These are phyloP conservation scores for Rhizophagus prolifer DNA, from an alignment of 192 early-diverging fungal genomes.

Conservation along the genomic window DNA sequence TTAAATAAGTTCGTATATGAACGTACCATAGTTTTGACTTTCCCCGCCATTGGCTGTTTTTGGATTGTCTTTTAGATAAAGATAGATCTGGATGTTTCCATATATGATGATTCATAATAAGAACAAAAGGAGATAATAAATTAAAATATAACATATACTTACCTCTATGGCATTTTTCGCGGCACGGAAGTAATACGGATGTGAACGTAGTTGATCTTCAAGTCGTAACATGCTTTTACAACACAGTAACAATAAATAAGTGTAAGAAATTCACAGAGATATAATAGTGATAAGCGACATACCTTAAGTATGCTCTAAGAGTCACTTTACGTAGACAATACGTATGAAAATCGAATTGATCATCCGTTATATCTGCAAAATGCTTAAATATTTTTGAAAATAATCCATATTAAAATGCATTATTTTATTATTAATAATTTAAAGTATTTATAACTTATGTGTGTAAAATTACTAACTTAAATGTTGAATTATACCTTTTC, in stretches of 20 bases:
- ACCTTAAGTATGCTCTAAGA: slow-evolving; percentile 81
- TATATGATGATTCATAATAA: slow-evolving; percentile 31
- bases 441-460: neutral
- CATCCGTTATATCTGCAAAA: slow-evolving; percentile 84
- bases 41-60: slow-evolving; percentile 46
- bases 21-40: slow-evolving; percentile 35
- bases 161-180: slow-evolving; percentile 73
- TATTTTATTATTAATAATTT: neutral
- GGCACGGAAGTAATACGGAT: slow-evolving; percentile 71
- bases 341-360: slow-evolving; percentile 95
- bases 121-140: neutral
- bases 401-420: neutral
- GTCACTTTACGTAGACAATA: slow-evolving; percentile 91
- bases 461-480: neutral
- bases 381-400: slow-evolving; percentile 42
- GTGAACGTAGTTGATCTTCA: slow-evolving; percentile 72
- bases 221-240: slow-evolving; percentile 61
- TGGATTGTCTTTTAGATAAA: slow-evolving; percentile 57
- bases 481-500: slow-evolving; percentile 50
- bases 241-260: neutral
- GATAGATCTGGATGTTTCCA: slow-evolving; percentile 45
- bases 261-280: neutral
- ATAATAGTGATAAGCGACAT: slow-evolving; percentile 14
- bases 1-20: neutral
- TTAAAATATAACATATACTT: slow-evolving; percentile 41